A percentile compares a stretch with the other conserved stretches of the same genome.
phyloP scores from a whole-genome alignment of 768 basidiomycete genomes.

The Nidularia pulvinata region DNA sequence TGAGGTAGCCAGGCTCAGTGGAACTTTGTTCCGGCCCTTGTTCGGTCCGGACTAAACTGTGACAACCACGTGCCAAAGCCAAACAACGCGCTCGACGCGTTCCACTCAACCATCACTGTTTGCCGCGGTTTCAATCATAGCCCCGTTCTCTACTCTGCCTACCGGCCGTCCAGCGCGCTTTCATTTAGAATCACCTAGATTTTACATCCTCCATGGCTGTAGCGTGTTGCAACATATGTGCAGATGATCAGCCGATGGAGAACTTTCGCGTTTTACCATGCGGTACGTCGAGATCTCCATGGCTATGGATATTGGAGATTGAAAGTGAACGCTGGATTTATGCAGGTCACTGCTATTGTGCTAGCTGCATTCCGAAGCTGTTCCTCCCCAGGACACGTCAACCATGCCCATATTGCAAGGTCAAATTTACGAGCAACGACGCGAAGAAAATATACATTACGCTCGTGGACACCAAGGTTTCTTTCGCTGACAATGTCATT shows the following conservation, averaged over 20 bases:
- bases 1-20: too few species aligned
- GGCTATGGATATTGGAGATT: too few species aligned
- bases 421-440: background rate
- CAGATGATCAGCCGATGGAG: background rate
- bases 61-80: too few species aligned
- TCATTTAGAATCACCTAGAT: background rate
- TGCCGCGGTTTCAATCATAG: too few species aligned
- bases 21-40: too few species aligned
- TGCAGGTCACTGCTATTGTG: background rate
- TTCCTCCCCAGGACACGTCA: background rate
- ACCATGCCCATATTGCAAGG: background rate
- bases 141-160: too few species aligned
- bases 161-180: too few species aligned
- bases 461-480: conserved; percentile 18
- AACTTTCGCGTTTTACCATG: background rate
- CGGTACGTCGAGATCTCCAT: too few species aligned
- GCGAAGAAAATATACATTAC: conserved; percentile 9
- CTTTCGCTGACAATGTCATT: conserved; percentile 17
- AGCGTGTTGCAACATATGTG: background rate
- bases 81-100: too few species aligned
- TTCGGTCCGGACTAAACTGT: too few species aligned
- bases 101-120: too few species aligned
- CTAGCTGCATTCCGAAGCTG: background rate
- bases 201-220: background rate
- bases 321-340: too few species aligned